These are phyloP conservation scores for Lichtheimia ornata DNA, from an alignment of 371 early-diverging fungal species.

Conservation along the genomic window DNA sequence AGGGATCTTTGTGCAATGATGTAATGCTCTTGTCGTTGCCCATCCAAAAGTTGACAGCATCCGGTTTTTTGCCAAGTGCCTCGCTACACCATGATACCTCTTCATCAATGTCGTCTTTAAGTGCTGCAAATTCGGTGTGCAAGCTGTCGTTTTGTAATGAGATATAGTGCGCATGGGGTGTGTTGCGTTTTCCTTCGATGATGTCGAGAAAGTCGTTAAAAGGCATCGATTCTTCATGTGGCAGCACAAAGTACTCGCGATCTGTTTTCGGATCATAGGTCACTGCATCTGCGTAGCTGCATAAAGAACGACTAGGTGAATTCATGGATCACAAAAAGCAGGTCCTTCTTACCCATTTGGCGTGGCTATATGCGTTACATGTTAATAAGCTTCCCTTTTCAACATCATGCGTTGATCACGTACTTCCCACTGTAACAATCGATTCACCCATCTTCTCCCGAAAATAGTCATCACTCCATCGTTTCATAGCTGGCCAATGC, in stretches of 20 bases:
- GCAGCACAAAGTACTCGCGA: conserved; percentile 66
- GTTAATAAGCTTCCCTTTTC: neutral
- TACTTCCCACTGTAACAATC: conserved; percentile 65
- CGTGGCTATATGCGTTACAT: conserved; percentile 25
- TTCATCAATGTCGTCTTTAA: conserved; percentile 61
- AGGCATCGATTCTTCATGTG: conserved; percentile 63
- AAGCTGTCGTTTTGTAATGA: conserved; percentile 76
- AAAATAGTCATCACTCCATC: conserved; percentile 70
- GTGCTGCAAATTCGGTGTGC: conserved; percentile 49
- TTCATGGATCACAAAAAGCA: too few species aligned
- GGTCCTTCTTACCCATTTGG: conserved; percentile 39
- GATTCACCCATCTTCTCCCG: conserved; percentile 41
- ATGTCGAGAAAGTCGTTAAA: conserved; percentile 57
- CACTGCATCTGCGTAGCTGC: conserved; percentile 70
- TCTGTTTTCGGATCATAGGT: conserved; percentile 44
- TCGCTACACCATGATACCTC: conserved; percentile 66
- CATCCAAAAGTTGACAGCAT: conserved; percentile 84
- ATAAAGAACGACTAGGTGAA: neutral
- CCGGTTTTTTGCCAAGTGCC: conserved; percentile 66
- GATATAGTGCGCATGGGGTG: conserved; percentile 54
- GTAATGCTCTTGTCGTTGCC: conserved; percentile 66
- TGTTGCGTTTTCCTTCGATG: conserved; percentile 27
- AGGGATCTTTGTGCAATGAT: conserved; percentile 79
- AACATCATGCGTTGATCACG: neutral
- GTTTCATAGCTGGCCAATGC: conserved; percentile 63